Percentiles rank a stretch among this genome's conserved stretches.
Conservation (phyloP, 192 early-diverging fungal genomes). For the Phlyctochytrium planicorne region DNA sequence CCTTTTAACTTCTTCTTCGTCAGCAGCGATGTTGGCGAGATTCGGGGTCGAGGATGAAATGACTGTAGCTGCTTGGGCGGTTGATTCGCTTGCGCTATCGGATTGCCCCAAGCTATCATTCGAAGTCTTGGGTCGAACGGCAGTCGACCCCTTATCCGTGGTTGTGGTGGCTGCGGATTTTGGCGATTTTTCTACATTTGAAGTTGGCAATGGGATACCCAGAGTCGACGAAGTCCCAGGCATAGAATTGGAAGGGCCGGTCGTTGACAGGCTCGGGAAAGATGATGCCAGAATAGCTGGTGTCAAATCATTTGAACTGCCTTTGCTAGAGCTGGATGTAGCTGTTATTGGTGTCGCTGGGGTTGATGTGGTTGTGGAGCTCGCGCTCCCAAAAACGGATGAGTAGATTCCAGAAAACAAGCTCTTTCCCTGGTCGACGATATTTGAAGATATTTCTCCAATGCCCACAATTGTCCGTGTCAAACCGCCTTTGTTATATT, state of each 20-base stretch:
- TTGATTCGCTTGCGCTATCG: background rate
- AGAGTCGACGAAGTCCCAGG: background rate
- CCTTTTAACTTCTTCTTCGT: constrained; percentile 27
- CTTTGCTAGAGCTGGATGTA: background rate
- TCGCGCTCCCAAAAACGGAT: background rate
- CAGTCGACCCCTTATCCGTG: background rate
- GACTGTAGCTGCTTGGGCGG: background rate
- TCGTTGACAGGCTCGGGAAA: background rate
- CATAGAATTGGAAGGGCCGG: background rate
- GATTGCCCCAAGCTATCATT: background rate
- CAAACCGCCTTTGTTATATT: constrained; percentile 81
- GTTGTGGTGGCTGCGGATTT: background rate
- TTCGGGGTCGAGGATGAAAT: background rate
- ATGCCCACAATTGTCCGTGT: constrained; percentile 62
- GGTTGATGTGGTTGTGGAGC: background rate
- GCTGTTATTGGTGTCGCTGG: too few species aligned
- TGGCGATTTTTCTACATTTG: too few species aligned
- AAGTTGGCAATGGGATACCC: background rate
- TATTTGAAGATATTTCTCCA: constrained; percentile 64
- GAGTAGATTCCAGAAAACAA: constrained; percentile 47
- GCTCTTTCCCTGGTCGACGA: constrained; percentile 64
- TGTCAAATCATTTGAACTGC: background rate
- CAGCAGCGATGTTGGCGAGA: background rate
- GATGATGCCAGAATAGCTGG: constrained; percentile 1
- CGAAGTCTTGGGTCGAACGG: background rate